These are phyloP conservation scores for Chlorella vulgaris DNA, from an alignment of 139 green algal species.

Conservation along the genomic window DNA sequence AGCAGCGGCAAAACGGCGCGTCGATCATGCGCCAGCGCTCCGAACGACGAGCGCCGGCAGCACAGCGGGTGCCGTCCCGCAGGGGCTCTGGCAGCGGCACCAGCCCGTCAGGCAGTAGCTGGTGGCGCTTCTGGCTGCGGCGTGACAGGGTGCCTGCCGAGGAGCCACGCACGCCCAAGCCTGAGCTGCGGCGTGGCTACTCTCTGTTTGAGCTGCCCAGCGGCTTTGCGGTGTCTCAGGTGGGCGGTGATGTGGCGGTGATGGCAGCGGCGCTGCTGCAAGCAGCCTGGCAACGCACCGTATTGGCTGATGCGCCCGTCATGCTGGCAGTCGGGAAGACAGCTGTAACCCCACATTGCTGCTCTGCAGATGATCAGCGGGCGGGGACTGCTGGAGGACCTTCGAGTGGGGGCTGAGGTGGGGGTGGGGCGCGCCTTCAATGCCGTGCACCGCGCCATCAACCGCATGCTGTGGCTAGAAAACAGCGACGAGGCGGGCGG, in stretches of 20 bases:
- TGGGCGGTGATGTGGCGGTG: neutral
- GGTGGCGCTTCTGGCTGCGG: slow-evolving; percentile 9
- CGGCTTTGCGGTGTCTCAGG: slow-evolving; percentile 4
- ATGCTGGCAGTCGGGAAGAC: too few species aligned
- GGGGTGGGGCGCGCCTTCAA: slow-evolving; percentile 60
- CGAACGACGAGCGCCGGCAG: too few species aligned
- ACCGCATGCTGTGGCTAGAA: slow-evolving; percentile 44
- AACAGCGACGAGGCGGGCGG: too few species aligned
- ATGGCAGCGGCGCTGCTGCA: too few species aligned
- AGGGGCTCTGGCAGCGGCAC: too few species aligned
- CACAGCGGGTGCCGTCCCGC: too few species aligned
- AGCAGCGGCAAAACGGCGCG: neutral
- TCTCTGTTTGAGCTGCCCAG: slow-evolving; percentile 37
- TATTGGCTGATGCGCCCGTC: too few species aligned
- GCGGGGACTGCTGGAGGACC: slow-evolving; percentile 69
- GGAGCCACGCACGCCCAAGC: neutral
- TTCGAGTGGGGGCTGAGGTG: slow-evolving; percentile 60
- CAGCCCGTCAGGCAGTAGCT: too few species aligned
- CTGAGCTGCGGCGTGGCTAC: neutral
- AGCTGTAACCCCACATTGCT: too few species aligned
- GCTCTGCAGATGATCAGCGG: slow-evolving; percentile 28
- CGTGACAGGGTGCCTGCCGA: neutral
- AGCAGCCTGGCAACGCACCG: too few species aligned
- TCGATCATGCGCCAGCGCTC: neutral
- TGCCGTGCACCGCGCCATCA: slow-evolving; percentile 38